Percentiles rank a stretch among this genome's conserved stretches.
These are phyloP conservation scores for Acanthamoeba healyi DNA, from an alignment of 208 protist species.

Conservation along the genomic window DNA sequence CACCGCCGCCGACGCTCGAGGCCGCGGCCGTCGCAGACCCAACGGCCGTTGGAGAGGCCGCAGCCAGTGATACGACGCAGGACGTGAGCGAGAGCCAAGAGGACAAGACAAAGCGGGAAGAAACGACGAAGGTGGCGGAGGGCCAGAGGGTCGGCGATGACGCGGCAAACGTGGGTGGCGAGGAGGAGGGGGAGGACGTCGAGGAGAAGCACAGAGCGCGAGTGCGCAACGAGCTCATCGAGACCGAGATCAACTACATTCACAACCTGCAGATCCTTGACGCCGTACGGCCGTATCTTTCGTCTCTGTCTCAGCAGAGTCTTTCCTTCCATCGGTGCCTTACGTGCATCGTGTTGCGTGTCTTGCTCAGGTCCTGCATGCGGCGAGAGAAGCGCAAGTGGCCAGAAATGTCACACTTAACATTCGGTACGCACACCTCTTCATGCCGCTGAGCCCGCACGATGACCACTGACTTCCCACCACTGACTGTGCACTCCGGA, in stretches of 20 bases:
- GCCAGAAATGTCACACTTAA: not conserved
- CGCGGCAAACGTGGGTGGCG: not conserved
- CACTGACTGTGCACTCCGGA: not conserved
- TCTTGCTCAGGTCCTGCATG: slow-evolving; percentile 8
- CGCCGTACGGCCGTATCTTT: not conserved
- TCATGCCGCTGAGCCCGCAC: not conserved
- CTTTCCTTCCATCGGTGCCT: not conserved
- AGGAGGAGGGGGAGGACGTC: not conserved
- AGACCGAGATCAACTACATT: slow-evolving; percentile 70
- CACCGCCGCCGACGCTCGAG: not conserved
- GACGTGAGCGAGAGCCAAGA: not conserved
- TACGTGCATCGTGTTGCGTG: not conserved
- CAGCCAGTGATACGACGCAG: not conserved
- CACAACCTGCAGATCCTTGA: slow-evolving; percentile 69
- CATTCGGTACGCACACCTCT: not conserved
- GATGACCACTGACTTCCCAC: not conserved
- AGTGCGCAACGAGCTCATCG: slow-evolving; percentile 49
- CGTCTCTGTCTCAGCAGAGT: not conserved
- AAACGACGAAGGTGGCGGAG: not conserved
- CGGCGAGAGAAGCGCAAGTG: not conserved
- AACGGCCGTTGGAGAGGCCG: not conserved
- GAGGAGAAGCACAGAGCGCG: slow-evolving; percentile 10
- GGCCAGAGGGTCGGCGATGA: not conserved
- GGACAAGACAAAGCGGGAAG: not conserved
- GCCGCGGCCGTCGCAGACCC: not conserved